A percentile compares a stretch with the other conserved stretches of the same genome.
Evolutionary conservation across 768 basidiomycete species (phyloP).

Genomic region (Dictyophora rubrovolvata): DNA sequence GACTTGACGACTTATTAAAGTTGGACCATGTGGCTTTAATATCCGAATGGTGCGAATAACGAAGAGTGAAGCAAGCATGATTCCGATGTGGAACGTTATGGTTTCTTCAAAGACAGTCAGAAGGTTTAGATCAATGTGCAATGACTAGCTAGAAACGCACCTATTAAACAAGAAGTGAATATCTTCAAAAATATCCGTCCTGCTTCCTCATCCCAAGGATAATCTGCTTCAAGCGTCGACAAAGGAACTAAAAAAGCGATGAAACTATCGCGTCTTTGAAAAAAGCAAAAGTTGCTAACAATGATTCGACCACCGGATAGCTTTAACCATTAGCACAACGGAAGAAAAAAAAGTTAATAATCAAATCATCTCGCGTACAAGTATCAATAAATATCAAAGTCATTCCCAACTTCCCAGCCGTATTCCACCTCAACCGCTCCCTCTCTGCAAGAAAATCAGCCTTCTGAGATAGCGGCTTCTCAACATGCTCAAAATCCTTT

Average conservation of each 20-base stretch:
- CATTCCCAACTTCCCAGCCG: slow-evolving; percentile 49
- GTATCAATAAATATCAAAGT: slow-evolving; percentile 58
- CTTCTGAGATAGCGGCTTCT: neutral
- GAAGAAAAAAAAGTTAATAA: neutral
- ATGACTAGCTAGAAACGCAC: slow-evolving; percentile 27
- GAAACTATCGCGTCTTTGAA: neutral
- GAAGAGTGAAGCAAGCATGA: slow-evolving; percentile 46
- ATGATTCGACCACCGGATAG: slow-evolving; percentile 70
- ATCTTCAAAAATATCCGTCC: slow-evolving; percentile 43
- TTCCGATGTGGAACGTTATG: slow-evolving; percentile 59
- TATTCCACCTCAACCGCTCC: slow-evolving; percentile 24
- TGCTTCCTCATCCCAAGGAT: slow-evolving; percentile 45
- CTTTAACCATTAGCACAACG: slow-evolving; percentile 27
- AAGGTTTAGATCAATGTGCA: neutral
- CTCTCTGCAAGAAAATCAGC: slow-evolving; percentile 7
- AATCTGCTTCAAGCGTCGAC: slow-evolving; percentile 30
- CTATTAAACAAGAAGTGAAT: slow-evolving; percentile 55
- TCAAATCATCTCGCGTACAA: slow-evolving; percentile 36
- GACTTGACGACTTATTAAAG: slow-evolving; percentile 52
- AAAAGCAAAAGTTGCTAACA: slow-evolving; percentile 29
- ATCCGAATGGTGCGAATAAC: slow-evolving; percentile 26
- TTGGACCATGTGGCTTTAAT: slow-evolving; percentile 20
- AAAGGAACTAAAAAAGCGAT: slow-evolving; percentile 9
- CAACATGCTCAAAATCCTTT: slow-evolving; percentile 22
- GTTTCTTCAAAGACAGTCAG: slow-evolving; percentile 44